phyloP scores from a whole-genome alignment of 2,329 filamentous ascomycete genomes.

The Amauroascus verrucosus region DNA sequence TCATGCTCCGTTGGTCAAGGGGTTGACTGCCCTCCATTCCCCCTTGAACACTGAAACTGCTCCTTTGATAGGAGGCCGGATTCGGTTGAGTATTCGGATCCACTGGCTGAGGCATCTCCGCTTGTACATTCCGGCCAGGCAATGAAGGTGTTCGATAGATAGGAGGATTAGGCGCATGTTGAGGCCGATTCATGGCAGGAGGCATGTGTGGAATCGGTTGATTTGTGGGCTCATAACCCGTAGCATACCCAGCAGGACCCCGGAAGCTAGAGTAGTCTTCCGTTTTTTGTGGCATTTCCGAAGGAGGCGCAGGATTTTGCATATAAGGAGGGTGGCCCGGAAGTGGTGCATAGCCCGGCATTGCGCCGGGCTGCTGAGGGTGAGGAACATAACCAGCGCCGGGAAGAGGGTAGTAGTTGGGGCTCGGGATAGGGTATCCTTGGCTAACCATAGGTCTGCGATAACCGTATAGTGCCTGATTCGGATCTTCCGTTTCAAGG shows the following conservation, averaged over 20 bases:
- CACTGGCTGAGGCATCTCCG: conserved; percentile 32
- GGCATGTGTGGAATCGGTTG: conserved; percentile 26
- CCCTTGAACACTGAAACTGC: conserved; percentile 28
- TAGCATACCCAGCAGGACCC: conserved; percentile 24
- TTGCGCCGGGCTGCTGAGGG: conserved; percentile 26
- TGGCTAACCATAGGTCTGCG: conserved; percentile 30
- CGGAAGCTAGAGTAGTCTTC: conserved; percentile 33
- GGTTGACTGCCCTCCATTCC: conserved; percentile 25
- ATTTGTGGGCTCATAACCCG: conserved; percentile 28
- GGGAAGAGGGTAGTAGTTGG: conserved; percentile 31
- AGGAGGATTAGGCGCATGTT: conserved; percentile 21
- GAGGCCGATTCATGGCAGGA: conserved; percentile 28
- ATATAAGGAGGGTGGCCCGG: conserved; percentile 26
- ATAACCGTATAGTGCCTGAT: conserved; percentile 34
- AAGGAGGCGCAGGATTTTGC: conserved; percentile 26
- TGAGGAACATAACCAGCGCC: conserved; percentile 26
- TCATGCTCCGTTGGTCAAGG: conserved; percentile 9
- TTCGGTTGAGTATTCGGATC: conserved; percentile 27
- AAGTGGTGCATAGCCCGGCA: conserved; percentile 26
- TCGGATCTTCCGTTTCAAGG: conserved; percentile 32
- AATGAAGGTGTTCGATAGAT: conserved; percentile 34
- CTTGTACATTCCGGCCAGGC: conserved; percentile 30
- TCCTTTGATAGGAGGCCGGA: conserved; percentile 26
- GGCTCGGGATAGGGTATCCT: conserved; percentile 27
- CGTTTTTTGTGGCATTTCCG: conserved; percentile 26